Evolutionary conservation across 1,139 yeast genomes (phyloP).

Genomic region (Kodamaea sp.): DNA sequence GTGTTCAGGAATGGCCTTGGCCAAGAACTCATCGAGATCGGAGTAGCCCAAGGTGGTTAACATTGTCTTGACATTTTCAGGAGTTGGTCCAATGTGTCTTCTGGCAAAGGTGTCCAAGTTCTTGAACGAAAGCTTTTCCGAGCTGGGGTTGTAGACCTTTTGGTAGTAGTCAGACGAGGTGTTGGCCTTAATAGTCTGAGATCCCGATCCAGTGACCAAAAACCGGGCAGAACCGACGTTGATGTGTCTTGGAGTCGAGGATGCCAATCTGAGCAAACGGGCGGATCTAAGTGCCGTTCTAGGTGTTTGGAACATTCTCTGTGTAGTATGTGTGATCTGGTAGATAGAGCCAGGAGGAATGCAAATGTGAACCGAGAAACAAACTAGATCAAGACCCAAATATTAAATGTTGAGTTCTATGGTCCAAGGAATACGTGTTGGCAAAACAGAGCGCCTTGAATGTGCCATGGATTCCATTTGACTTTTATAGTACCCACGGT

Average conservation of each 20-base stretch:
- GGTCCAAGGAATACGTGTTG: too few species aligned
- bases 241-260: background rate
- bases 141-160: slow-evolving; percentile 40
- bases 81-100: slow-evolving; percentile 88
- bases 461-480: background rate
- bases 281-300: slow-evolving; percentile 11
- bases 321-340: too few species aligned
- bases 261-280: slow-evolving; percentile 8
- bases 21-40: slow-evolving; percentile 69
- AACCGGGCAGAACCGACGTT: slow-evolving; percentile 1
- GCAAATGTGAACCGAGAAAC: too few species aligned
- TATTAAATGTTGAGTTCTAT: too few species aligned
- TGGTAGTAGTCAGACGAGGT: slow-evolving; percentile 48
- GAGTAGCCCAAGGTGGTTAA: slow-evolving; percentile 62
- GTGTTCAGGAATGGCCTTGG: slow-evolving; percentile 74
- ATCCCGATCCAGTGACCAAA: slow-evolving; percentile 8
- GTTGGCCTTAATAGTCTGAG: slow-evolving; percentile 29
- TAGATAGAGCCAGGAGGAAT: too few species aligned
- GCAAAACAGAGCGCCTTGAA: too few species aligned
- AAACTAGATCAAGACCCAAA: too few species aligned
- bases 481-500: background rate
- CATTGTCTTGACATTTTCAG: slow-evolving; percentile 64
- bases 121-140: slow-evolving; percentile 27
- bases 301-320: slow-evolving; percentile 10
- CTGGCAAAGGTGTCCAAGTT: slow-evolving; percentile 81